Evolutionary conservation across 345 rosid species (phyloP), one percentile per base, ranked within the genome.

Genomic region (Citrus medica): DNA sequence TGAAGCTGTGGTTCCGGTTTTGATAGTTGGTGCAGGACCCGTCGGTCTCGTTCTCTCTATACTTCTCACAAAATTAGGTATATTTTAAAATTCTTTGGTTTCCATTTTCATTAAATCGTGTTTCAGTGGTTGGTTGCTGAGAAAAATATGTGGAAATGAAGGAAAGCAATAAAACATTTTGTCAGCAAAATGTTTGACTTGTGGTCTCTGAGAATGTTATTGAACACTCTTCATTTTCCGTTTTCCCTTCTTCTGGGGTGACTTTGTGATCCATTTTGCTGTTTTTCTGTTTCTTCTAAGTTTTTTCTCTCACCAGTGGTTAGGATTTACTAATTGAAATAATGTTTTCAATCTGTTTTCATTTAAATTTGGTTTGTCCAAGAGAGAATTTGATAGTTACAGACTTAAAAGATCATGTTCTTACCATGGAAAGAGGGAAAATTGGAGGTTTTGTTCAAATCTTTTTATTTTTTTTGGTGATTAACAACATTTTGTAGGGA

Each of bases 1-100:
- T 65, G 86, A 84, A 79, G 66, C 85, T 59, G 78, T 81, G 61
- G 90, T 93, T 81, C 99, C 98, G 30, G 98, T 93, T 73, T 80
- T 95, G 79, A 90, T 95, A 61, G 97, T 93, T 61, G 99, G 99
- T 24, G 99, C 97, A 19, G 99, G 98, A 76, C 99, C 99, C 0
- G 98, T 95, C 17, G 99, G 99, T 7, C 94, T 93, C 63, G 91
- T 88, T 72, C 97, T 95, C 76, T 92, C 99, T 64, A 77, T 95
- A 37, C 92, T 95, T 64, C 94, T 93, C 62, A 90, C 92, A 35
- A 93, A 92, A 82, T 80, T 93, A 69, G 99, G 99, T 93, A 74
- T 66, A 3, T 62, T 25, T 61, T 61, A 17, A 3, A 6, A 62
- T 21, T 58, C 1, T 5, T 14, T 74, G 21, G 5, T 62, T 32